Evolutionary conservation across 352 stramenopile genomes (phyloP).

Genomic region (Phytophthora capsici): DNA sequence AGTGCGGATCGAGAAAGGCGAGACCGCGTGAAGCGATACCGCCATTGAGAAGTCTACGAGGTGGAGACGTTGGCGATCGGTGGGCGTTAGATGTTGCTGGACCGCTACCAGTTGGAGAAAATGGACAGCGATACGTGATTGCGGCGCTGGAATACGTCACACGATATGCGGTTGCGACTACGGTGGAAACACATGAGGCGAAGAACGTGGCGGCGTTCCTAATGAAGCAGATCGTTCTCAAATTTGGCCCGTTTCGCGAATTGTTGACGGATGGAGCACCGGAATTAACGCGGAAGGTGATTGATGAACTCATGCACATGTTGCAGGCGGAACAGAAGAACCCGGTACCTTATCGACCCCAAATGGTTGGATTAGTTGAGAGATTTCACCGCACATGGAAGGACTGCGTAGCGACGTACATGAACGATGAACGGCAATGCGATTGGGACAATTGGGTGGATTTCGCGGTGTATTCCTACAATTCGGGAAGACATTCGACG

Average conservation of each 20-base stretch:
- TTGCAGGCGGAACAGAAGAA: background rate
- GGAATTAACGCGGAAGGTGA: background rate
- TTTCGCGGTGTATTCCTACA: conserved; percentile 7
- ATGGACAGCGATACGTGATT: background rate
- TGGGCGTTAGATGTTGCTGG: background rate
- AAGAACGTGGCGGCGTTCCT: background rate
- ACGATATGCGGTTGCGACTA: background rate
- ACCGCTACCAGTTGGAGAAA: background rate
- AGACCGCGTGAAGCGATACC: background rate
- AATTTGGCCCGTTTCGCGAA: background rate
- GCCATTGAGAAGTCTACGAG: background rate
- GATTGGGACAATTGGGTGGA: conserved; percentile 7
- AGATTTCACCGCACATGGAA: background rate
- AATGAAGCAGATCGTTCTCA: background rate
- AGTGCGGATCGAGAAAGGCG: background rate
- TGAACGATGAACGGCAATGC: background rate
- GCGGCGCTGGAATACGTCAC: background rate
- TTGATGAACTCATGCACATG: background rate
- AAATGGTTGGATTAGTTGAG: too few relatives aligned
- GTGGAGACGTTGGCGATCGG: background rate
- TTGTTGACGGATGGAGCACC: background rate
- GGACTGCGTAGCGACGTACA: background rate
- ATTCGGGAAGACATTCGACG: background rate
- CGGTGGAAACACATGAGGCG: background rate
- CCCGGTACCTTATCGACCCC: too few relatives aligned